These are phyloP conservation scores for Ophiostoma sp. DNA, from an alignment of 2,329 filamentous ascomycete species.

Conservation along the genomic window DNA sequence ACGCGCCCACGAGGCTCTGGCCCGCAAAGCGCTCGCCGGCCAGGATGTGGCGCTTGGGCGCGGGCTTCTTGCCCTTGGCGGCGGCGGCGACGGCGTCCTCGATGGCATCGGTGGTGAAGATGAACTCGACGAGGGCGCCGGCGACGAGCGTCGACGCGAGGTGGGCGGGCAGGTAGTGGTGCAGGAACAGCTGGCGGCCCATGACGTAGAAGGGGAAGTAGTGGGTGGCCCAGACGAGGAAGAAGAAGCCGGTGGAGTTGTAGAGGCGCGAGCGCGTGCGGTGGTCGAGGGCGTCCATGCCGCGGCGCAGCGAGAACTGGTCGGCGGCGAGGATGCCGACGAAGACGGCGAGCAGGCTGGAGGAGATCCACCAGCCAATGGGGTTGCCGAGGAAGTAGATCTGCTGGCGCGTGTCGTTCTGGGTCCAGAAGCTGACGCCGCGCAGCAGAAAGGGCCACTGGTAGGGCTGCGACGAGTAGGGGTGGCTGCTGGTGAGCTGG, in stretches of 20 bases:
- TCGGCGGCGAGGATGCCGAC: conserved; percentile 87
- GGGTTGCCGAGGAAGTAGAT: conserved; percentile 99
- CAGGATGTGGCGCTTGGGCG: conserved; percentile 58
- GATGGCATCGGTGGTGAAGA: conserved; percentile 79
- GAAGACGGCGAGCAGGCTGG: conserved; percentile 86
- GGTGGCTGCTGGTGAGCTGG: conserved; percentile 92
- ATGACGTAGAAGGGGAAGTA: conserved; percentile 98
- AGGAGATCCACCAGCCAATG: conserved; percentile 93
- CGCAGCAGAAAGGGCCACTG: conserved; percentile 97
- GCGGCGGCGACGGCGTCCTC: conserved; percentile 51
- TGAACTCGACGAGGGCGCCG: conserved; percentile 86
- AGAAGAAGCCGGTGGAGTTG: conserved; percentile 98
- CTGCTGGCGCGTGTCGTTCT: conserved; percentile 88
- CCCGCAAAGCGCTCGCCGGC: conserved; percentile 74
- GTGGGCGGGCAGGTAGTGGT: conserved; percentile 95
- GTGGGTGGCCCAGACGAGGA: conserved; percentile 94
- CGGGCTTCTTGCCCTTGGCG: conserved; percentile 44
- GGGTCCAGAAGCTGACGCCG: conserved; percentile 98
- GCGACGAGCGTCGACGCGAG: conserved; percentile 85
- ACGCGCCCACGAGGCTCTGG: conserved; percentile 70
- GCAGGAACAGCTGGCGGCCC: conserved; percentile 95
- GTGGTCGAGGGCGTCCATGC: conserved; percentile 85
- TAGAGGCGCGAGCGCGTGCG: conserved; percentile 92
- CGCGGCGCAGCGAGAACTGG: conserved; percentile 86
- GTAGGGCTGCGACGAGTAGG: conserved; percentile 89